Conservation (phyloP, 2,329 filamentous ascomycete genomes). For the Ploettnerulaceae sp. region DNA sequence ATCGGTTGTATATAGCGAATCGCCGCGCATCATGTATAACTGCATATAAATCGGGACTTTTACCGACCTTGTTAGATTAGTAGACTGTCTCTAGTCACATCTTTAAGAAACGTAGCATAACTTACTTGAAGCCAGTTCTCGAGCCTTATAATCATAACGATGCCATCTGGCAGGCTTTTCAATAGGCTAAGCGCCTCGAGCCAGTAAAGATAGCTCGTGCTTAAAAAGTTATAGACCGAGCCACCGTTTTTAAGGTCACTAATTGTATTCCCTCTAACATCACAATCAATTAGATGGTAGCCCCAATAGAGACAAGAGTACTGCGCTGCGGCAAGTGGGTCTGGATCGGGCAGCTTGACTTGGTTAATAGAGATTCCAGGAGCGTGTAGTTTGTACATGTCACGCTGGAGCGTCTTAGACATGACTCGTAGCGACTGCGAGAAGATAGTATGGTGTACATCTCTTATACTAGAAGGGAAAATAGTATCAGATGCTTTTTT, state of each 20-base stretch:
- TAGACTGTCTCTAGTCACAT: neutral
- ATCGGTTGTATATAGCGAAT: constrained; percentile 16
- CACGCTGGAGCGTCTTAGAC: constrained; percentile 3
- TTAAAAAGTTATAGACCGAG: constrained; percentile 4
- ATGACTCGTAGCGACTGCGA: constrained; percentile 10
- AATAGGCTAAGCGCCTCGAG: constrained; percentile 11
- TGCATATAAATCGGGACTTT: constrained; percentile 6
- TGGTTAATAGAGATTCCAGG: constrained; percentile 11
- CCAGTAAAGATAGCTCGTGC: constrained; percentile 8
- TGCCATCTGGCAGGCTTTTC: constrained; percentile 5
- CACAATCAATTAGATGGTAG: constrained; percentile 3
- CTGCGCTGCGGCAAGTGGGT: constrained; percentile 4
- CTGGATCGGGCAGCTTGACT: constrained; percentile 6
- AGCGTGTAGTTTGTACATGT: constrained; percentile 8
- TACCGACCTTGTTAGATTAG: constrained; percentile 8
- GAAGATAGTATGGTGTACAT: constrained; percentile 11
- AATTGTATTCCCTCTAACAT: neutral
- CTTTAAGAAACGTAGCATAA: neutral
- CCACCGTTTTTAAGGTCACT: constrained; percentile 1
- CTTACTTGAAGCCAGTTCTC: constrained; percentile 11
- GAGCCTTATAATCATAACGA: constrained; percentile 10
- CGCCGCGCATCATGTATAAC: constrained; percentile 19
- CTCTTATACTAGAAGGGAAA: constrained; percentile 29
- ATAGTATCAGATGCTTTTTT: constrained; percentile 24
- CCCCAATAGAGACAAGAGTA: constrained; percentile 13